Evolutionary conservation across 2,329 filamentous ascomycete genomes (phyloP).

Genomic region (Cercospora canescens): DNA sequence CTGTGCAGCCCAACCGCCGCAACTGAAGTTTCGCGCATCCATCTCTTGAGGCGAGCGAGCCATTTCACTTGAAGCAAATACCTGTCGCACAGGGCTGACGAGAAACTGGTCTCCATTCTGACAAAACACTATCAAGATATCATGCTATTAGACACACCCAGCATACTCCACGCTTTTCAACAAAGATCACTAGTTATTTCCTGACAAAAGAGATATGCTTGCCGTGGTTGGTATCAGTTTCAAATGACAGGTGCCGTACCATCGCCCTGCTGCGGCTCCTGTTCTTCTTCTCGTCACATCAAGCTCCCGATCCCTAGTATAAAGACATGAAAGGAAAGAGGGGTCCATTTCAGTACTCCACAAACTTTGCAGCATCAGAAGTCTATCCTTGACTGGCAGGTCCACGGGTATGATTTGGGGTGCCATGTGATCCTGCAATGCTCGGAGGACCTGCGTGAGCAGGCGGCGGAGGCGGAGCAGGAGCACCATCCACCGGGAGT

Average conservation of each 20-base stretch:
- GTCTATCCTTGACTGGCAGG: constrained; percentile 29
- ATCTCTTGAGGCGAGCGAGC: background rate
- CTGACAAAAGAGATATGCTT: constrained; percentile 19
- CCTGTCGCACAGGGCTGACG: background rate
- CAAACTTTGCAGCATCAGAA: constrained; percentile 17
- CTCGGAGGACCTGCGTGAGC: background rate
- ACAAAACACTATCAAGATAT: constrained; percentile 9
- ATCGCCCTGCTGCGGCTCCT: constrained; percentile 4
- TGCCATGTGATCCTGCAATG: constrained; percentile 15
- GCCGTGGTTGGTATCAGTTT: constrained; percentile 16
- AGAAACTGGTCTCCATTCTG: constrained; percentile 2
- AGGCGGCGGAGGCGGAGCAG: background rate
- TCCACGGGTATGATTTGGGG: constrained; percentile 26
- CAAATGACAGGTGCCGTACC: constrained; percentile 13
- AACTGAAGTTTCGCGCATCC: background rate
- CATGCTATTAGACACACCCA: constrained; percentile 17
- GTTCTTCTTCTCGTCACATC: background rate
- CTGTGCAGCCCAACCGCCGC: background rate
- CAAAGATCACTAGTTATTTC: constrained; percentile 1
- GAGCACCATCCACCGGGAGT: constrained; percentile 1
- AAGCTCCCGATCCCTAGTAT: constrained; percentile 7
- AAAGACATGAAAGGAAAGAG: constrained; percentile 14
- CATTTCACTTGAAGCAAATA: background rate
- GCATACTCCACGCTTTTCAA: constrained; percentile 20
- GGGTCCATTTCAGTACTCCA: constrained; percentile 16